Evolutionary conservation across 2,329 filamentous ascomycete genomes (phyloP).

Genomic region (Alternaria rosae): DNA sequence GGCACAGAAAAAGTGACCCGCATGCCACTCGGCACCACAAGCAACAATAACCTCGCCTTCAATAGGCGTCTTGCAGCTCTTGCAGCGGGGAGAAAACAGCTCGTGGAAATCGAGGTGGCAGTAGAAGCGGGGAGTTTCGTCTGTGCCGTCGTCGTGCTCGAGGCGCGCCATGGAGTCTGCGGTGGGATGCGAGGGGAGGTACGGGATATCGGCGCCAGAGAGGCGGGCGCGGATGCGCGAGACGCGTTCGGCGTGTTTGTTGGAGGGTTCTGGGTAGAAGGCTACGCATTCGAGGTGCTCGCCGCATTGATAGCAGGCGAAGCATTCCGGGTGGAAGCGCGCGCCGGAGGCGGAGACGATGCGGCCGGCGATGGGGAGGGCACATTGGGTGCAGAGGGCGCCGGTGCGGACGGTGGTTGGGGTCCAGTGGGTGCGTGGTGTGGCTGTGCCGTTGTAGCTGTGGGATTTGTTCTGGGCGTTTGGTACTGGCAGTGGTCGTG

Average conservation of each 20-base stretch:
- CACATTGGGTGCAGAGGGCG: slow-evolving; percentile 84
- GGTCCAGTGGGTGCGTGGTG: slow-evolving; percentile 54
- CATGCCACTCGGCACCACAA: slow-evolving; percentile 94
- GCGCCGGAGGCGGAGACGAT: slow-evolving; percentile 83
- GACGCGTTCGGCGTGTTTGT: slow-evolving; percentile 73
- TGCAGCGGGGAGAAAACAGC: slow-evolving; percentile 88
- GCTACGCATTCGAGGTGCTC: slow-evolving; percentile 92
- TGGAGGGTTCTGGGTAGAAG: slow-evolving; percentile 90
- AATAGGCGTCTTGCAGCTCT: slow-evolving; percentile 95
- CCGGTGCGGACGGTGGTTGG: slow-evolving; percentile 61
- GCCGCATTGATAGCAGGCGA: slow-evolving; percentile 85
- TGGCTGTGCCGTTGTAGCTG: slow-evolving; percentile 43
- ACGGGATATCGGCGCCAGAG: slow-evolving; percentile 57
- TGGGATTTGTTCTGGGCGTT: slow-evolving; percentile 53
- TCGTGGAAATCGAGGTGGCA: slow-evolving; percentile 99
- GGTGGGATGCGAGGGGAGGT: slow-evolving; percentile 51
- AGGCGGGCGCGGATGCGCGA: slow-evolving; percentile 74
- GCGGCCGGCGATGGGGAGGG: slow-evolving; percentile 84
- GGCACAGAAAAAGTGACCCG: slow-evolving; percentile 98
- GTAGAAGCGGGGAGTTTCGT: slow-evolving; percentile 80
- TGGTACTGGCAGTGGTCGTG: slow-evolving; percentile 57
- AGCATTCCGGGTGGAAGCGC: slow-evolving; percentile 93
- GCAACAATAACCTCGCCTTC: slow-evolving; percentile 94
- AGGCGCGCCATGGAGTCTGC: slow-evolving; percentile 65
- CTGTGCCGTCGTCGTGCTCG: slow-evolving; percentile 67